Evolutionary conservation across 768 basidiomycete species (phyloP), one percentile per base, ranked within the genome.

Genomic region (Phaffia australis): DNA sequence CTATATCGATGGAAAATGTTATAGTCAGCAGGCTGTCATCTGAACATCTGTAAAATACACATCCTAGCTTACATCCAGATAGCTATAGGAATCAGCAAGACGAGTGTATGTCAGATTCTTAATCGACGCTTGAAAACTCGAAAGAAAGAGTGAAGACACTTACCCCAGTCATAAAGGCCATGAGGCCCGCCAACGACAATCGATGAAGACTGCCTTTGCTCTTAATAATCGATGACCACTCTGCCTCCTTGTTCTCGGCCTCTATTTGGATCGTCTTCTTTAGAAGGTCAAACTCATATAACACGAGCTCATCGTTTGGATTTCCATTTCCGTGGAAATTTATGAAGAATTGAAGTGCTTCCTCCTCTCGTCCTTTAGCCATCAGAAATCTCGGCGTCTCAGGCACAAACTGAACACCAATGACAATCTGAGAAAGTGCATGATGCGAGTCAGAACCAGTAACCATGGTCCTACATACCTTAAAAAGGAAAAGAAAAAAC

Each of bases 281-380:
- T 70, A 78, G 75, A 69, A 77, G 76, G 59, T 73, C 73, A 63
- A 73, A 77, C 63, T 77, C 77, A 69, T 75, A 78, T 68, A 60
- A 75, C 73, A 66, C 77, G 30, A 78, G 72, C 49, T 71, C 71
- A 66, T 78, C 77, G 18, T 74, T 51, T 3, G 70, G 67, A 66
- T 77, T 68, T 27, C 77, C 77, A 54, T 76, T 75, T 9, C 76
- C 77, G 70, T 77, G 77, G 68, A 76, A 77, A 2, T 72, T 69
- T 66, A 75, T 73, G 52, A 77, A 69, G 68, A 76, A 76, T 0
- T 69, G 65, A 35, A 75, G 70, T 0, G 76, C 76, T 62, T 76
- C 76, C 47, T 75, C 70, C 51, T 76, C 73, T 29, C 73, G 64
- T 18, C 75, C 65, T 56, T 75, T 71, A 25, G 71, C 71, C 55